Base-by-base conservation (phyloP, 202 grass and related monocot genomes). In the Carex sylvatica region DNA sequence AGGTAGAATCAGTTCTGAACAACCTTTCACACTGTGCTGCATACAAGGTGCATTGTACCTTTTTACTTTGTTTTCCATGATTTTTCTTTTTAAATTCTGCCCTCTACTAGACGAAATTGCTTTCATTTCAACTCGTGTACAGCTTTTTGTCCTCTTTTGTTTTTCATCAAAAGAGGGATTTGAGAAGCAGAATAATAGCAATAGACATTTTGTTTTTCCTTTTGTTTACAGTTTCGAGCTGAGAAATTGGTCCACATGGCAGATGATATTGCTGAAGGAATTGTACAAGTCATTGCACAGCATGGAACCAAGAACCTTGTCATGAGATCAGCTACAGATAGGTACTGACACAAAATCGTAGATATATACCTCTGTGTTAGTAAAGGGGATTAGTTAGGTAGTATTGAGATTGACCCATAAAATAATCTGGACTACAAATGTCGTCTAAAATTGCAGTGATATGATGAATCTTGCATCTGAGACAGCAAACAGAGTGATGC, bases 281-380 rank as follows among this genome's bases (percentile, higher is more conserved):
- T 98, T 53, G 28, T 35, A 6, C 70, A 98, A 74, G 79, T 98
- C 65, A 86, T 98, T 83, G 87, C 65, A 0, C 38, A 44, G n/a
- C 64, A 90, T 38, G 35, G 75, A 16, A 81, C 89, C 15, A 87
- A 68, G 30, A 94, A 91, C 51, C 90, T 98, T 36, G 86, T 98
- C 85, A 94, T 94, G 92, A 89, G 88, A 82, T 92, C 95, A 80
- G 92, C 87, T 55, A 82, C 90, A 62, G 86, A 94, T 83, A 92
- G 88, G 68, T 88, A 91, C 46, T 94, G 88, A 91, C 75, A 60
- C 14, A 18, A 40, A 76, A 56, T 33, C 6, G n/a, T 56, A 76
- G 26, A 15, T 33, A 54, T 31, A 33, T 31, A 33, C 51, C 26
- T 76, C 20, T 18, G 53, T n/a, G n/a, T 16, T 76, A 51, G 74